Base-by-base conservation (phyloP, 2,329 filamentous ascomycete species). In the Corynespora cassiicola region DNA sequence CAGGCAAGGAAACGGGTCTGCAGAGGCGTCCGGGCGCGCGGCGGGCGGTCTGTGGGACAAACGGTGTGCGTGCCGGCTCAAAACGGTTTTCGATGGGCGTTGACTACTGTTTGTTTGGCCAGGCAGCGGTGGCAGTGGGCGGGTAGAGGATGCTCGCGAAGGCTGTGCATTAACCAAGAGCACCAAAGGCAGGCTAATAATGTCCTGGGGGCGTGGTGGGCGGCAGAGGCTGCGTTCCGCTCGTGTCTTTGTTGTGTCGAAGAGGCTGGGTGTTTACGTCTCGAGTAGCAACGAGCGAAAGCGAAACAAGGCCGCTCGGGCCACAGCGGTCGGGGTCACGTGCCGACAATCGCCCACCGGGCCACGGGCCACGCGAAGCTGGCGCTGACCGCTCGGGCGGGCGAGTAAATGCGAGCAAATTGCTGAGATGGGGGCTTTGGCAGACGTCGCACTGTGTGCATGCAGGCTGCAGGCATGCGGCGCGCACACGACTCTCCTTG, bases 231-330 rank as follows among this genome's bases (percentile, higher is more conserved):
- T 29, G 45, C 41, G 35, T 51, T 41, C 48, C 31, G 31, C 27
- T 42, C 42, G 45, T 28, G 43, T 38, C 45, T 56, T 61, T 61
- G 54, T 58, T 59, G 47, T 59, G 49, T 43, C 22, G 36, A 40
- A 39, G 41, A 44, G 36, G 39, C 22, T 31, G 24, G 24, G 51
- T 58, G 44, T 52, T 54, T 49, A 56, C 47, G 36, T 45, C 45
- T 44, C 41, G 42, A 49, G 50, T 39, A 52, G 48, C 49, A 44
- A 47, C 39, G 39, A 40, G n/a, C n/a, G n/a, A n/a, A n/a, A n/a
- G n/a, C n/a, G n/a, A n/a, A n/a, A n/a, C n/a, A n/a, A n/a, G n/a
- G n/a, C n/a, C n/a, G n/a, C n/a, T n/a, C n/a, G n/a, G n/a, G n/a
- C n/a, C n/a, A n/a, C n/a, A n/a, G n/a, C n/a, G n/a, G n/a, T n/a